Evolutionary conservation across 345 rosid genomes (phyloP), one percentile per base, ranked within the genome.

Genomic region (Sapria himalayana): DNA sequence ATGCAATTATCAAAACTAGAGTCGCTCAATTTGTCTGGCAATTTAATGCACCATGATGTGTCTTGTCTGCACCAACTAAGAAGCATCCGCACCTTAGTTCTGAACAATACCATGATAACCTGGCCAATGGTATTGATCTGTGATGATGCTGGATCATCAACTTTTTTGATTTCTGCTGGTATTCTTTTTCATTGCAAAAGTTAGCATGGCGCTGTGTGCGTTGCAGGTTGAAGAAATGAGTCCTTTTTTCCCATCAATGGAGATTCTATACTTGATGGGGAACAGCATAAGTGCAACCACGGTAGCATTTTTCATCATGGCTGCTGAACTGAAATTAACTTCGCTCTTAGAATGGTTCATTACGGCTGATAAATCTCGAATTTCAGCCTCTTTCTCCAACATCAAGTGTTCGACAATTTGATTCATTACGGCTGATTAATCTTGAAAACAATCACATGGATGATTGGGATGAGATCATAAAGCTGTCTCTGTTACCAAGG

Each of bases 81-180:
- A 50, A 58, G 47, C 43, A 69, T 86, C 37, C 74, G 71, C 43
- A 51, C 74, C 46, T 58, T 86, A 56, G 98, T 82, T 61, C 41
- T 86, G 55, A 86, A 78, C 64, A 47, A 56, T 69, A 65, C 67
- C 13, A 72, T 85, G 41, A 39, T 78, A 25, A 70, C 43, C 33
- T 86, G 93, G 98, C 63, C 55, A 22, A 80, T 78, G 85, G 98
- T 78, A 39, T n/a, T n/a, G n/a, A n/a, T n/a, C n/a, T n/a, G n/a
- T n/a, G n/a, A n/a, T n/a, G n/a, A n/a, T n/a, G n/a, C n/a, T n/a
- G n/a, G n/a, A n/a, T n/a, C n/a, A n/a, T n/a, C n/a, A n/a, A n/a
- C n/a, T n/a, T n/a, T n/a, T n/a, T n/a, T n/a, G n/a, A n/a, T n/a
- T n/a, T n/a, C n/a, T n/a, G n/a, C n/a, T n/a, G n/a, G n/a, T n/a